phyloP scores from a whole-genome alignment of 1,284 basidiomycete species.

The Boletus semigastroideus region DNA sequence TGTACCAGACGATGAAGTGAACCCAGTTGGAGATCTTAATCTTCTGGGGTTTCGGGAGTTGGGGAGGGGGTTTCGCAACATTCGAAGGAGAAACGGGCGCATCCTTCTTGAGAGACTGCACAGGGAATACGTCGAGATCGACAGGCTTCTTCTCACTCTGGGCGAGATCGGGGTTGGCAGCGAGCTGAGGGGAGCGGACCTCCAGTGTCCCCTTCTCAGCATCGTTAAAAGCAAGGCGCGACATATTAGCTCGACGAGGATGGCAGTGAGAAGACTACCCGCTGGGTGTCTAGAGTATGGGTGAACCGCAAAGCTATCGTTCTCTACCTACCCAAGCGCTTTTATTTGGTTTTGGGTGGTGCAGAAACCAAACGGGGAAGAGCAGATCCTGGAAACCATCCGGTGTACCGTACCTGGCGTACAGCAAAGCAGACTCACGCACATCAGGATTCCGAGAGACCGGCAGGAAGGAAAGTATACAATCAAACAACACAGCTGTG shows the following conservation, averaged over 20 bases:
- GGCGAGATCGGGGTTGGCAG: conserved; percentile 16
- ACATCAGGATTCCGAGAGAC: conserved; percentile 12
- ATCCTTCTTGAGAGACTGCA: conserved; percentile 42
- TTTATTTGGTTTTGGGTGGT: conserved; percentile 22
- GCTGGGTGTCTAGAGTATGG: conserved; percentile 15
- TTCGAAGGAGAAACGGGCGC: conserved; percentile 32
- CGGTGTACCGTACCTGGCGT: not conserved
- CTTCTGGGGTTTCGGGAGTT: conserved; percentile 34
- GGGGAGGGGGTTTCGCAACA: conserved; percentile 23
- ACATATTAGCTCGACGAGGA: conserved; percentile 30
- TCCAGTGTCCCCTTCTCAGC: conserved; percentile 60
- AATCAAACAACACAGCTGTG: not conserved
- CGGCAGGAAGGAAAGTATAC: conserved; percentile 1
- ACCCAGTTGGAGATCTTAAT: conserved; percentile 57
- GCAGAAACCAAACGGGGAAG: conserved; percentile 13
- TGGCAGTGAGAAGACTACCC: conserved; percentile 18
- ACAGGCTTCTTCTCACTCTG: conserved; percentile 39
- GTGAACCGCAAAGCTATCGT: conserved; percentile 7
- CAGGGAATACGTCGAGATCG: conserved; percentile 32
- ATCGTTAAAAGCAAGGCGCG: conserved; percentile 44
- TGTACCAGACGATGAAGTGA: conserved; percentile 63
- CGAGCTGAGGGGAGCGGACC: conserved; percentile 31
- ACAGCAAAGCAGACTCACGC: conserved; percentile 9
- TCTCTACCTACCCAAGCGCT: not conserved
- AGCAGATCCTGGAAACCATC: conserved; percentile 19